A percentile compares a stretch with the other conserved stretches of the same genome.
These are phyloP conservation scores for Aspergillus brasiliensis DNA, from an alignment of 2,329 filamentous ascomycete species.

Conservation along the genomic window DNA sequence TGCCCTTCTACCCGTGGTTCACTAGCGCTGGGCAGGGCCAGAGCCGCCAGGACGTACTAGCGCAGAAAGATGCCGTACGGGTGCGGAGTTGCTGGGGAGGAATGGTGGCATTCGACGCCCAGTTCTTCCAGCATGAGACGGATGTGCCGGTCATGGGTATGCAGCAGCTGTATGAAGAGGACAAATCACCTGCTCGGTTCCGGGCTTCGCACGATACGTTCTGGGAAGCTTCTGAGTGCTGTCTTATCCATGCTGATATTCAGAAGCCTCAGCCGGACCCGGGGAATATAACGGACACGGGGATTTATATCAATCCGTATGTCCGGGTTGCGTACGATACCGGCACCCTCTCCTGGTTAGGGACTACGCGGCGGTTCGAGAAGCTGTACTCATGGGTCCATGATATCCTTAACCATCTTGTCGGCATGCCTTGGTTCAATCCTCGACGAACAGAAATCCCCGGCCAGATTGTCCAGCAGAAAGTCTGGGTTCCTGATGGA, in stretches of 20 bases:
- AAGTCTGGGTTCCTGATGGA: conserved; percentile 43
- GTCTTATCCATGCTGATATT: conserved; percentile 57
- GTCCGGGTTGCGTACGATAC: conserved; percentile 70
- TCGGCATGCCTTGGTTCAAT: conserved; percentile 62
- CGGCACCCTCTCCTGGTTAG: conserved; percentile 60
- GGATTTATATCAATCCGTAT: conserved; percentile 74
- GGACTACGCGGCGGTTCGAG: conserved; percentile 65
- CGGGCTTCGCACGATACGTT: conserved; percentile 61
- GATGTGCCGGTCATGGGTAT: conserved; percentile 4
- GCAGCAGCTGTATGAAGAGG: background rate
- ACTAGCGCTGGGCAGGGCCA: conserved; percentile 51
- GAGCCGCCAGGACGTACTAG: conserved; percentile 65
- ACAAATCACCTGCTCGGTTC: conserved; percentile 53
- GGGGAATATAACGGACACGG: conserved; percentile 49
- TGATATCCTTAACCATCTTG: conserved; percentile 57
- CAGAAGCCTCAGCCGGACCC: conserved; percentile 37
- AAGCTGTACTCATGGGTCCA: conserved; percentile 64
- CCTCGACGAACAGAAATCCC: conserved; percentile 61
- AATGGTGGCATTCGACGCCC: conserved; percentile 61
- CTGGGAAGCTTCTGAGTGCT: conserved; percentile 68
- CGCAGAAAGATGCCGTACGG: conserved; percentile 61
- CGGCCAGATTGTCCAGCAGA: conserved; percentile 51
- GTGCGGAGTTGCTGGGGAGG: conserved; percentile 78
- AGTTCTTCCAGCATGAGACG: conserved; percentile 43
- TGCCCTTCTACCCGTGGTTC: conserved; percentile 76